A percentile compares a stretch with the other conserved stretches of the same genome.
Evolutionary conservation across 176 grass and related monocot species (phyloP).

Genomic region (Elaeis guineensis): DNA sequence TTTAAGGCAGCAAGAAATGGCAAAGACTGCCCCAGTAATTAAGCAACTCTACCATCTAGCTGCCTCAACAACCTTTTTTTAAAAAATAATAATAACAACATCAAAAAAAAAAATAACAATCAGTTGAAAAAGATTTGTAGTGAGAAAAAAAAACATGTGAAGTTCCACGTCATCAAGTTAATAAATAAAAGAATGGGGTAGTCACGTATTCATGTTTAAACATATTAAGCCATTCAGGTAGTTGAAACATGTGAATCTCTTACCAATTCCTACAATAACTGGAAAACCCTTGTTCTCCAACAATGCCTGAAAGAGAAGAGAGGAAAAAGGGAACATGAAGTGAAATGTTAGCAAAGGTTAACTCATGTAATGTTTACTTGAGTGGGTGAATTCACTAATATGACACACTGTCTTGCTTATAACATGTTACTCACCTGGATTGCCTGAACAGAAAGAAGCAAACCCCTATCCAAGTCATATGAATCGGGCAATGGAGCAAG

Average conservation of each 20-base stretch:
- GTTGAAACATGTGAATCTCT: background rate
- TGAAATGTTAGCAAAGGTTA: background rate
- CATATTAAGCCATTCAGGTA: no score
- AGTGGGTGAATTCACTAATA: no score
- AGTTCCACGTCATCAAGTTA: no score
- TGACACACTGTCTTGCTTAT: background rate
- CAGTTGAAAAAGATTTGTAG: no score
- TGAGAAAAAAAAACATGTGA: no score
- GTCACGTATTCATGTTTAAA: no score
- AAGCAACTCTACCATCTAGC: no score
- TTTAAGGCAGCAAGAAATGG: no score
- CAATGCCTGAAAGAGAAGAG: constrained; percentile 51
- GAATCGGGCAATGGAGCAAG: constrained; percentile 78
- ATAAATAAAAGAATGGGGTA: background rate
- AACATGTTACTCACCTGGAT: constrained; percentile 59
- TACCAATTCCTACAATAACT: constrained; percentile 94
- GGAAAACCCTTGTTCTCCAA: constrained; percentile 98
- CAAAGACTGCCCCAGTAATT: no score
- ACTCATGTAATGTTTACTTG: constrained; percentile 5
- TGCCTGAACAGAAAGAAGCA: constrained; percentile 95
- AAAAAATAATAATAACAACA: no score
- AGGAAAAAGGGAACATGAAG: background rate
- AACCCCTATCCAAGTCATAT: constrained; percentile 93
- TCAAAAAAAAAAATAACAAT: no score
- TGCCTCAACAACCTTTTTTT: no score